Percentiles rank a stretch among this genome's conserved stretches.
Evolutionary conservation across 305 asterid species (phyloP).

Genomic region (Fraxinus greggii): DNA sequence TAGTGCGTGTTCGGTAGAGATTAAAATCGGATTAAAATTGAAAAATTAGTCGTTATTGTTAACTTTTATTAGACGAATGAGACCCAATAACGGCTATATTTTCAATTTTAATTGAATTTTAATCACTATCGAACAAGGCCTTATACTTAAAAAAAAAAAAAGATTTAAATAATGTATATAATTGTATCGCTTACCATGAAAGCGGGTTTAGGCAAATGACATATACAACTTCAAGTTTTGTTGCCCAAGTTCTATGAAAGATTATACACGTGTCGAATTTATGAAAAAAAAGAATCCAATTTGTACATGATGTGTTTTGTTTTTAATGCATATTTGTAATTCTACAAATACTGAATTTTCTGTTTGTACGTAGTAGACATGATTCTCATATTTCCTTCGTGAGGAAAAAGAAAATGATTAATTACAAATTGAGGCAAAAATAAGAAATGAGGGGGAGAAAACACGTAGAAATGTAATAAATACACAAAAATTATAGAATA

Average conservation of each 20-base stretch:
- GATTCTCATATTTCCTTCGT: neutral
- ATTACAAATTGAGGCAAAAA: neutral
- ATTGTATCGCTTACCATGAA: neutral
- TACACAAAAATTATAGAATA: neutral
- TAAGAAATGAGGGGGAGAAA: neutral
- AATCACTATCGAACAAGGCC: no score
- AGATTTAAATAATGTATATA: no score
- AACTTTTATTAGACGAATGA: no score
- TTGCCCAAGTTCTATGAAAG: neutral
- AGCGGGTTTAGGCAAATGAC: neutral
- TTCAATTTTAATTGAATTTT: no score
- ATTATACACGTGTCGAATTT: neutral
- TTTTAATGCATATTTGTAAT: no score
- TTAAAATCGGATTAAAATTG: no score
- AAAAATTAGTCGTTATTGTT: no score
- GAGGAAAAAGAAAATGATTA: neutral
- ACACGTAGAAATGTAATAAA: neutral
- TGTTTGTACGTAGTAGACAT: neutral
- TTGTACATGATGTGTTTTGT: neutral
- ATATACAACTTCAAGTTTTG: neutral
- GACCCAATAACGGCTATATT: no score
- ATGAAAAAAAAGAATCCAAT: neutral
- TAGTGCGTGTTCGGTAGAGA: no score
- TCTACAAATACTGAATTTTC: neutral
- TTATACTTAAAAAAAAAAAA: no score